Evolutionary conservation across 495 filamentous ascomycete genomes (phyloP).

Genomic region (Thermothielavioides terrestris): DNA sequence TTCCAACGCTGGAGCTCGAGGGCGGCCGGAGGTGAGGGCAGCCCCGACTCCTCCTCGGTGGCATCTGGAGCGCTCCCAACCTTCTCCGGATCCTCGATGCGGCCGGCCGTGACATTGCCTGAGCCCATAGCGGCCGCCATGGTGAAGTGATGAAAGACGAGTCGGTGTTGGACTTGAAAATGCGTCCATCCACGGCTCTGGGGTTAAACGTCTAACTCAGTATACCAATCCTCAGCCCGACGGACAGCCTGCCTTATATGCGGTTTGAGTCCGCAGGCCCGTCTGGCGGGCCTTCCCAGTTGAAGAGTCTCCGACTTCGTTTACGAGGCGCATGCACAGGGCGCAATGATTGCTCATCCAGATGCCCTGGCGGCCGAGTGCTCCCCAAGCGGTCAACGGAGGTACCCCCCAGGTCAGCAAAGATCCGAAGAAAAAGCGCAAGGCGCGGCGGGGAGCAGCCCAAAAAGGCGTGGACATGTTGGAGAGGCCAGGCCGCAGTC

Average conservation of each 20-base stretch:
- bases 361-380: not conserved
- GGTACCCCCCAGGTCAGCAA: not conserved
- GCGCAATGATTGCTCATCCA: not conserved
- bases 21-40: not conserved
- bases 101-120: not conserved
- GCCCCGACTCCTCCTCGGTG: slow-evolving; percentile 10
- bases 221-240: too few species aligned
- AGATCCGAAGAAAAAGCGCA: not conserved
- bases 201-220: too few species aligned
- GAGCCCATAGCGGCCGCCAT: slow-evolving; percentile 1
- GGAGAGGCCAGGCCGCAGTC: not conserved
- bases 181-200: not conserved
- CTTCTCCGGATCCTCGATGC: slow-evolving; percentile 2
- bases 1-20: slow-evolving; percentile 52
- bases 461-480: not conserved
- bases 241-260: not conserved
- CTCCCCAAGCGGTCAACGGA: not conserved
- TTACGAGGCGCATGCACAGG: not conserved
- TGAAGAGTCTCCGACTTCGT: not conserved
- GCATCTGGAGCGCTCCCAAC: not conserved
- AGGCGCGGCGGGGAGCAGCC: not conserved
- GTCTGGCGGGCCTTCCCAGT: not conserved
- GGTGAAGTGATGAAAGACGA: not conserved
- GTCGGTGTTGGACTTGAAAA: not conserved
- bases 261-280: too few species aligned